Evolutionary conservation across 2,329 filamentous ascomycete genomes (phyloP).

Genomic region (Fusarium anthophilum): DNA sequence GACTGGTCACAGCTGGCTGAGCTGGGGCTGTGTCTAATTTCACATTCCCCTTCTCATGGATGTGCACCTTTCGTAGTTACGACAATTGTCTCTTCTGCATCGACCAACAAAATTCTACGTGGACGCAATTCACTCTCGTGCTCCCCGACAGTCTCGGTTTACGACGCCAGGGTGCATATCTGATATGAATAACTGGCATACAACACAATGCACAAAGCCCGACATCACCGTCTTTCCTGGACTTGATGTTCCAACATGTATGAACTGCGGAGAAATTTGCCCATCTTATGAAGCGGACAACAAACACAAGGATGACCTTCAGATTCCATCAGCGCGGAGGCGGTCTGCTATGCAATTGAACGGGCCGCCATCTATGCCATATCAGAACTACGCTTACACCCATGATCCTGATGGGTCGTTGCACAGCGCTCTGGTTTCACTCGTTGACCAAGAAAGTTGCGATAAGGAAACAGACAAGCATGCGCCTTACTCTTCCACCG

Average conservation of each 20-base stretch:
- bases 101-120: fast-evolving
- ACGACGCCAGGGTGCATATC: fast-evolving
- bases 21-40: neutral
- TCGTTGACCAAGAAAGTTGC: neutral
- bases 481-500: fast-evolving
- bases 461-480: fast-evolving
- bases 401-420: neutral
- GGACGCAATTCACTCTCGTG: fast-evolving
- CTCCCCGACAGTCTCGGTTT: fast-evolving
- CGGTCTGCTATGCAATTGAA: neutral
- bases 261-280: neutral
- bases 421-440: neutral
- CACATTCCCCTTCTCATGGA: neutral
- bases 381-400: neutral
- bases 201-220: neutral
- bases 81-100: neutral
- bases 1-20: neutral
- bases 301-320: neutral
- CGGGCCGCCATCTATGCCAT: neutral
- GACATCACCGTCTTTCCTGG: neutral
- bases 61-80: neutral
- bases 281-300: neutral
- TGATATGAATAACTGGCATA: neutral
- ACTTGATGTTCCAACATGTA: neutral
- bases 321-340: neutral